phyloP scores from a whole-genome alignment of 2,329 filamentous ascomycete genomes.

The Hypoxylon sp. region DNA sequence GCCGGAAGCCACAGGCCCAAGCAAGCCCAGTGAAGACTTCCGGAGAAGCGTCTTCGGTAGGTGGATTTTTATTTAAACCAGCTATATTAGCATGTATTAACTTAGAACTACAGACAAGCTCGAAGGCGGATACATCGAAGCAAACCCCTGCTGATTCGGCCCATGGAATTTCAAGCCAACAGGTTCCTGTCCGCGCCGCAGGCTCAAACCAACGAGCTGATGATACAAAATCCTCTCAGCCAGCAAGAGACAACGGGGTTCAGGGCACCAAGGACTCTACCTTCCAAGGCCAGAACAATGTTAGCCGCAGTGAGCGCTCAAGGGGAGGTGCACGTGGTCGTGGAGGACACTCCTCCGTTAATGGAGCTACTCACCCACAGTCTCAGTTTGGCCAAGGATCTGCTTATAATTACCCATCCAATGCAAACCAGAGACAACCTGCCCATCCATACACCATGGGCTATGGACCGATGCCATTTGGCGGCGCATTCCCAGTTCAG shows the following conservation, averaged over 20 bases:
- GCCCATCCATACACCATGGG: constrained; percentile 39
- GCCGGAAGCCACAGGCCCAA: constrained; percentile 60
- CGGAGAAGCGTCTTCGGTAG: constrained; percentile 56
- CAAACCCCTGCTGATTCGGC: constrained; percentile 34
- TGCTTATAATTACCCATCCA: constrained; percentile 42
- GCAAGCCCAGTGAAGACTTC: constrained; percentile 60
- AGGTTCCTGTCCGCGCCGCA: constrained; percentile 25
- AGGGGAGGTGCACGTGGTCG: constrained; percentile 63
- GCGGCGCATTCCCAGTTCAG: constrained; percentile 43
- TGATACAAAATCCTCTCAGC: constrained; percentile 43
- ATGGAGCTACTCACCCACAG: constrained; percentile 47
- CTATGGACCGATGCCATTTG: constrained; percentile 47
- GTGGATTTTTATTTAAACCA: constrained; percentile 34
- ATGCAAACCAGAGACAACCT: constrained; percentile 36
- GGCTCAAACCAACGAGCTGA: constrained; percentile 40
- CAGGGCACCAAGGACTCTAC: constrained; percentile 43
- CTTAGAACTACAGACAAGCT: constrained; percentile 23
- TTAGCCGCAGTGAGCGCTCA: constrained; percentile 54
- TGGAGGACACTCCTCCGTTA: constrained; percentile 52
- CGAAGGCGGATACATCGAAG: constrained; percentile 44
- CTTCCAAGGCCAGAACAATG: constrained; percentile 44
- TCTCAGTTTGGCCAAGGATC: constrained; percentile 39
- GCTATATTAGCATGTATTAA: constrained; percentile 11
- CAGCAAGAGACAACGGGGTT: constrained; percentile 41
- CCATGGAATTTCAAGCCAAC: constrained; percentile 39